phyloP scores from a whole-genome alignment of 1,284 basidiomycete species.

The Ceratobasidium theobromae region DNA sequence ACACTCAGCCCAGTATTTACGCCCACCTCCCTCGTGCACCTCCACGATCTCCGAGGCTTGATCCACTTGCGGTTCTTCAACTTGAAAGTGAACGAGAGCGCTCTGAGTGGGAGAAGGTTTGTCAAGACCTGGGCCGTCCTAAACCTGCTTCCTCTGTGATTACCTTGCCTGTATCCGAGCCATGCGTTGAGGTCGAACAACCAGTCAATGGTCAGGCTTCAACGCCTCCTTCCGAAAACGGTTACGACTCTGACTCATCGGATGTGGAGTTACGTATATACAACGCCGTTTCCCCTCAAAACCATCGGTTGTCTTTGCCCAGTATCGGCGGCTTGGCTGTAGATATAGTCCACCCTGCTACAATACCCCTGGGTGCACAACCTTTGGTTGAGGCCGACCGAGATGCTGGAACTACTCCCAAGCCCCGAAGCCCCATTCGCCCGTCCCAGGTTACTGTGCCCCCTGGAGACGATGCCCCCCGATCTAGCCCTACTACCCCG shows the following conservation, averaged over 20 bases:
- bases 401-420: not conserved
- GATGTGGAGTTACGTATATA: constrained; percentile 12
- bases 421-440: not conserved
- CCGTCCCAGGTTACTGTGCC: not conserved
- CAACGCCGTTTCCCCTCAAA: not conserved
- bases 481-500: not conserved
- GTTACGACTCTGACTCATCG: constrained; percentile 1
- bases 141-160: not conserved
- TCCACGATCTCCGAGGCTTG: constrained; percentile 1
- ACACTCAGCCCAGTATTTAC: not conserved
- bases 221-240: not conserved
- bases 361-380: not conserved
- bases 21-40: constrained; percentile 2
- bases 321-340: too few species aligned
- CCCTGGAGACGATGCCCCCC: not conserved
- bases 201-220: not conserved
- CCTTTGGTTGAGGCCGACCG: not conserved
- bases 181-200: not conserved
- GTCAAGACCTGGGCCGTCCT: not conserved
- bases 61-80: not conserved
- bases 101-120: constrained; percentile 16
- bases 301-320: too few species aligned
- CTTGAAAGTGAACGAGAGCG: constrained; percentile 7
- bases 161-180: not conserved
- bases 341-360: too few species aligned